Percentiles rank a stretch among this genome's conserved stretches.
Evolutionary conservation across 768 basidiomycete genomes (phyloP).

Genomic region (Tulasnella sp.): DNA sequence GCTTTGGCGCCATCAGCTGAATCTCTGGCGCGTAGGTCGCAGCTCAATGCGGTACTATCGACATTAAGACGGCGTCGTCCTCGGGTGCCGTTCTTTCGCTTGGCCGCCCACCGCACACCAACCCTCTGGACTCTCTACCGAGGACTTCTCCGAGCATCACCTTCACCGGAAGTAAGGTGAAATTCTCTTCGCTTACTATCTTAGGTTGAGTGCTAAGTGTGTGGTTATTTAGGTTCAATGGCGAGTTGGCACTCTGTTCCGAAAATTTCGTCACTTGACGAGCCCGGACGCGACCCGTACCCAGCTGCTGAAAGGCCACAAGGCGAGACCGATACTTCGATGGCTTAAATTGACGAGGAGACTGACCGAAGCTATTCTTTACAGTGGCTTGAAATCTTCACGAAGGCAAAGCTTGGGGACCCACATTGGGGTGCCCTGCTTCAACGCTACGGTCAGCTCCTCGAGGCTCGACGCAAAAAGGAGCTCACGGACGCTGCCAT

Average conservation of each 20-base stretch:
- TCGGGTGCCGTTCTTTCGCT: constrained; percentile 60
- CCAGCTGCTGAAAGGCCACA: constrained; percentile 16
- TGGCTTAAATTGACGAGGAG: neutral
- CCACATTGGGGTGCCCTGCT: constrained; percentile 45
- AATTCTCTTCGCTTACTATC: constrained; percentile 42
- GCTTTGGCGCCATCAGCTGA: neutral
- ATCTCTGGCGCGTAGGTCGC: neutral
- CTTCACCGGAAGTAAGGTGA: constrained; percentile 39
- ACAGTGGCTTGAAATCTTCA: constrained; percentile 61
- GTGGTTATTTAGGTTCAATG: constrained; percentile 49
- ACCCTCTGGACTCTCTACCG: constrained; percentile 76
- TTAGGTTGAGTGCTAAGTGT: constrained; percentile 16
- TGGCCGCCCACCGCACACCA: constrained; percentile 68
- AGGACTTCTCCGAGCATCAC: constrained; percentile 55
- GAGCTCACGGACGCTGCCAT: constrained; percentile 47
- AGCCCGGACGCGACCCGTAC: constrained; percentile 38
- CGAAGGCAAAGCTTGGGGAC: constrained; percentile 53
- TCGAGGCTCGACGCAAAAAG: constrained; percentile 50
- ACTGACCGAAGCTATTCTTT: neutral
- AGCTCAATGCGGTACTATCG: neutral
- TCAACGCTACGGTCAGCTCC: constrained; percentile 54
- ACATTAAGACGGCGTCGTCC: constrained; percentile 54
- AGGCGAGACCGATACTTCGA: neutral
- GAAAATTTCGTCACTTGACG: constrained; percentile 39
- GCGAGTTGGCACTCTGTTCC: constrained; percentile 34